phyloP scores from a whole-genome alignment of 306 rosid genomes.

The Cucurbita ficifolia region DNA sequence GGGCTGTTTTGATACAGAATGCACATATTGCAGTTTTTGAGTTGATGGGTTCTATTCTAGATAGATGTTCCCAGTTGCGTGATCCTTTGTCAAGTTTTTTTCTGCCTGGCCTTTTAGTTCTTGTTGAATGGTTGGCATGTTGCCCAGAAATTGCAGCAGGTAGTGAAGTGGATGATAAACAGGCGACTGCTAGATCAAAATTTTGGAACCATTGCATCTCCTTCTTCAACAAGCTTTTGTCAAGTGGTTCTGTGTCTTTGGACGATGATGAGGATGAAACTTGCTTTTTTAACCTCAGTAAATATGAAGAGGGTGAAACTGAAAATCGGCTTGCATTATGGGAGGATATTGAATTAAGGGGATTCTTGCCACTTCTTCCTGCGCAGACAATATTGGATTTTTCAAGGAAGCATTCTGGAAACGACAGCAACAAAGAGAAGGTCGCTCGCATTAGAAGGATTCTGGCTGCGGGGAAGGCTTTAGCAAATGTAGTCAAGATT shows the following conservation, averaged over 20 bases:
- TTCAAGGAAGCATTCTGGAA: constrained; percentile 72
- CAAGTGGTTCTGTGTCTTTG: constrained; percentile 29
- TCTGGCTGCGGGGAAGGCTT: constrained; percentile 79
- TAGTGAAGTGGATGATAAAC: constrained; percentile 51
- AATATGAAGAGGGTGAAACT: constrained; percentile 85
- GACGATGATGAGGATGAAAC: constrained; percentile 67
- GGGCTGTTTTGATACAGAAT: constrained; percentile 72
- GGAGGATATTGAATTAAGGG: constrained; percentile 94
- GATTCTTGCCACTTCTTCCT: constrained; percentile 82
- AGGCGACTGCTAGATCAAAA: constrained; percentile 46
- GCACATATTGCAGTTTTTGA: constrained; percentile 72
- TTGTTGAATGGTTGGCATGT: constrained; percentile 93
- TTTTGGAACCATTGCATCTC: constrained; percentile 64
- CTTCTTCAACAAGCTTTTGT: constrained; percentile 58
- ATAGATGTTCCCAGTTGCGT: constrained; percentile 48
- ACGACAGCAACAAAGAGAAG: constrained; percentile 60
- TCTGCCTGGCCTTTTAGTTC: constrained; percentile 74
- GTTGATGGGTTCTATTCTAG: constrained; percentile 61
- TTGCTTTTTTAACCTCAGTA: constrained; percentile 75
- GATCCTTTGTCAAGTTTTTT: constrained; percentile 69
- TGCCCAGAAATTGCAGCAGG: constrained; percentile 54
- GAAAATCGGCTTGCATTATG: constrained; percentile 77
- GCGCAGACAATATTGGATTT: constrained; percentile 85
- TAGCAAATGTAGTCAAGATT: constrained; percentile 50
- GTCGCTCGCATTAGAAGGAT: constrained; percentile 58